Conservation (phyloP, 306 rosid genomes). For the Calophaca sinica region DNA sequence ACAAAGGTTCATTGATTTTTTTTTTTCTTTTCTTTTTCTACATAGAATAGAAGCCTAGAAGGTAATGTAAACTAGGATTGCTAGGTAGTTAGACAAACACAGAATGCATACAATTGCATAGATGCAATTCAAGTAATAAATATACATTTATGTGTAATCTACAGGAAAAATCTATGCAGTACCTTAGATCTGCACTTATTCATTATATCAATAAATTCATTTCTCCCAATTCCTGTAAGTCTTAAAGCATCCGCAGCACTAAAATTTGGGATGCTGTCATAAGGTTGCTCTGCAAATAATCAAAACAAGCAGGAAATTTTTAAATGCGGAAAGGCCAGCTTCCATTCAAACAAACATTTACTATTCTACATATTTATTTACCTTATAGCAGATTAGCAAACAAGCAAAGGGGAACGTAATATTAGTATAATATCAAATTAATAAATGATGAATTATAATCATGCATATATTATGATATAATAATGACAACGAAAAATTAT, state of each 20-base stretch:
- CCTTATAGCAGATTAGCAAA: slow-evolving; percentile 17
- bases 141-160: slow-evolving; percentile 15
- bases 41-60: slow-evolving; percentile 12
- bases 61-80: slow-evolving; percentile 1
- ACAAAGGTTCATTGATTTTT: not conserved
- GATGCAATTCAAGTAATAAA: slow-evolving; percentile 31
- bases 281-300: slow-evolving; percentile 90
- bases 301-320: slow-evolving; percentile 41
- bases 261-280: slow-evolving; percentile 98
- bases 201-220: slow-evolving; percentile 97
- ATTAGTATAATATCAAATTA: slow-evolving; percentile 12
- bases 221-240: slow-evolving; percentile 92
- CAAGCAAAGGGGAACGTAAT: slow-evolving; percentile 24
- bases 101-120: not conserved
- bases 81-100: not conserved
- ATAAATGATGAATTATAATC: slow-evolving; percentile 10
- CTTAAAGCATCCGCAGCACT: slow-evolving; percentile 98
- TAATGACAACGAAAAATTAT: not conserved
- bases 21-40: not conserved
- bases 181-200: slow-evolving; percentile 99
- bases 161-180: slow-evolving; percentile 42
- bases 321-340: slow-evolving; percentile 40
- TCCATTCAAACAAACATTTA: slow-evolving; percentile 21
- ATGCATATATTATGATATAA: slow-evolving; percentile 15
- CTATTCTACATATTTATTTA: slow-evolving; percentile 9